Evolutionary conservation across 495 filamentous ascomycete genomes (phyloP), one percentile per base, ranked within the genome.

Genomic region (Oleoguttula mirabilis): DNA sequence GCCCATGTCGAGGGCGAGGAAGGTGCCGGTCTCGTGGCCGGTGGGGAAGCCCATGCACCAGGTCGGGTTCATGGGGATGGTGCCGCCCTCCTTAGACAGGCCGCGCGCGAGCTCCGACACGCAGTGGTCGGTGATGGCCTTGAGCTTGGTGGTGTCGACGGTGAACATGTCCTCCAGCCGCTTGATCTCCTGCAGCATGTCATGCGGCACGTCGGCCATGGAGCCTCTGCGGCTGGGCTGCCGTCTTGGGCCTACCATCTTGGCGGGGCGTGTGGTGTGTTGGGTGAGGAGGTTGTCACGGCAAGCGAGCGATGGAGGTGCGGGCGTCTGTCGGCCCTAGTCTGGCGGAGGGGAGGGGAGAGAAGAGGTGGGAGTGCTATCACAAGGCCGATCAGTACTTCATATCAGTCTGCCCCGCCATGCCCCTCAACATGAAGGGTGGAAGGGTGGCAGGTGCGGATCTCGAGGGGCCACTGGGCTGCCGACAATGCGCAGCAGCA

Each of bases 51-150:
- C 79, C 79, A 96, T 87, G 43, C 90, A 88, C 90, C 90, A 98
- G 38, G 90, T 96, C 31, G 90, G 83, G 65, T 95, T 96, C 90
- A 98, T 98, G 46, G 90, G 90, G 60, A 98, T 95, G 61, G 78
- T 88, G 37, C 86, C 88, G 36, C 90, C 90, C 61, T 92, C 81
- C 40, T 82, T 77, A 36, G 72, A 83, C 28, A 98, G 69, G 46
- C 88, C 86, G 82, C 47, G 40, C 20, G 25, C 41, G 16, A 98
- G 77, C 68, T 98, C 90, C 36, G 72, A 73, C 30, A 86, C 72
- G 61, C 96, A 98, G 57, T 90, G 86, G 36, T 77, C 69, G 23
- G 88, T 87, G 48, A 98, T 82, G 60, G 80, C 56, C 73, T 94
- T 95, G 14, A 96, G 75, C 65, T 83, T 92, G 11, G 71, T 64